Base-by-base conservation (phyloP, 2,329 filamentous ascomycete species). In the Arthrobotrys megalospora region DNA sequence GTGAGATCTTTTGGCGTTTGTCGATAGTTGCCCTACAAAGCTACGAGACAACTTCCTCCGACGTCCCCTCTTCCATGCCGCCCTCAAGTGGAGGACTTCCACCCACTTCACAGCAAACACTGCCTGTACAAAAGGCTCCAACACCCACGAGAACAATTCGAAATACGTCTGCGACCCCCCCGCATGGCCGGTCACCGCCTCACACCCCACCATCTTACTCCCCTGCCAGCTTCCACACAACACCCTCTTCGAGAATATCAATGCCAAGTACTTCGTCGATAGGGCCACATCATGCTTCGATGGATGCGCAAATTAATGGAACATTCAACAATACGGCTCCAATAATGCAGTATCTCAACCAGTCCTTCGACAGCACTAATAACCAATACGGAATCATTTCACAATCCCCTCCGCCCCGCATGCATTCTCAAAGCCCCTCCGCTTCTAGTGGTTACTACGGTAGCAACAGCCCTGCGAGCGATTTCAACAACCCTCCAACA, bases 11-110 rank as follows among this genome's bases (percentile, higher is more conserved):
- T 83, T 88, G 89, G n/a, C 94, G 93, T 80, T 89, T 99, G 62
- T 91, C 95, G 58, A 90, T 89, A 73, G 94, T 94, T 11, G 97
- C 94, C 82, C 86, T 98, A 82, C 94, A 93, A 83, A 94, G 93
- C 81, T 99, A 97, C 84, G 91, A 94, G 14, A 11, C 64, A 32
- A 48, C 76, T 32, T 64, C 68, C 16, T 24, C 63, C 41, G 55
- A 70, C 41, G 24, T 43, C 14, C 19, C 55, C 16, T 67, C 34
- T 48, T 32, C 24, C 10, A 50, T 65, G 28, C 48, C 76, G 28
- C 62, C 69, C 6, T 62, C 63, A 11, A 62, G 53, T 8, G 58
- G 45, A 38, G 69, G 69, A 10, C 24, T 60, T 14, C 48, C 24
- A 6, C 69, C 70, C 2, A 21, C 14, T 28, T 28, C 41, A 10